A percentile compares a stretch with the other conserved stretches of the same genome.
phyloP scores from a whole-genome alignment of 768 basidiomycete genomes.

The Russula vinacea region DNA sequence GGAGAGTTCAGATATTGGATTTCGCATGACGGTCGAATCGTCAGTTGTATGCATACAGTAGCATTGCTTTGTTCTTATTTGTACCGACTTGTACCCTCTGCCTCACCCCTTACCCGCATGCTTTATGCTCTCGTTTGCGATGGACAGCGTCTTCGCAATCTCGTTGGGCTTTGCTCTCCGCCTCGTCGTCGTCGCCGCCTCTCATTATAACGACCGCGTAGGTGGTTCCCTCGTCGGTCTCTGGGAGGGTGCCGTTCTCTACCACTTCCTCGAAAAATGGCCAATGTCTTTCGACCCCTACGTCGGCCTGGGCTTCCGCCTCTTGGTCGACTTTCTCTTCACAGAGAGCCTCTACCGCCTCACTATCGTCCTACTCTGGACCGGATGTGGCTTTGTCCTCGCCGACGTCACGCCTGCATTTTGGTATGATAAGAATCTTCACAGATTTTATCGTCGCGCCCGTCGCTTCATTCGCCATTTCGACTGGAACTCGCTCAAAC shows the following conservation, averaged over 20 bases:
- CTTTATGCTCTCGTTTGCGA: constrained; percentile 33
- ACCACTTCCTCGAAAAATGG: constrained; percentile 66
- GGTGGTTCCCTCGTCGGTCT: constrained; percentile 69
- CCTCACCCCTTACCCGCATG: constrained; percentile 1
- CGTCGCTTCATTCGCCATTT: constrained; percentile 30
- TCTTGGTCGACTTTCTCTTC: constrained; percentile 67
- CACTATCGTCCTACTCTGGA: constrained; percentile 51
- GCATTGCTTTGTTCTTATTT: constrained; percentile 9
- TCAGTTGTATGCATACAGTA: neutral
- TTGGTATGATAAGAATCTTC: constrained; percentile 43
- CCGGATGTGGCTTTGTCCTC: constrained; percentile 50
- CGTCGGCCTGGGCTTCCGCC: constrained; percentile 61
- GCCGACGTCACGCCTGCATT: constrained; percentile 50
- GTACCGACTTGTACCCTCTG: neutral
- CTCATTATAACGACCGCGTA: constrained; percentile 47
- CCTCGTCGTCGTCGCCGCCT: constrained; percentile 53
- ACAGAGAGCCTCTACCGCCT: constrained; percentile 52
- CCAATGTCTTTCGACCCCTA: constrained; percentile 67
- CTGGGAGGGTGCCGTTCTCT: constrained; percentile 75
- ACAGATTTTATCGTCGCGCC: constrained; percentile 33
- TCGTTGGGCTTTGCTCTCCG: constrained; percentile 64
- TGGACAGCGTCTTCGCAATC: constrained; percentile 73
- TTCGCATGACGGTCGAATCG: constrained; percentile 32
- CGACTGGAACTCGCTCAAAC: constrained; percentile 22
- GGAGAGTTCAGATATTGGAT: constrained; percentile 38